Evolutionary conservation across 495 filamentous ascomycete genomes (phyloP), one percentile per base, ranked within the genome.

Genomic region (Aspergillus baeticus): DNA sequence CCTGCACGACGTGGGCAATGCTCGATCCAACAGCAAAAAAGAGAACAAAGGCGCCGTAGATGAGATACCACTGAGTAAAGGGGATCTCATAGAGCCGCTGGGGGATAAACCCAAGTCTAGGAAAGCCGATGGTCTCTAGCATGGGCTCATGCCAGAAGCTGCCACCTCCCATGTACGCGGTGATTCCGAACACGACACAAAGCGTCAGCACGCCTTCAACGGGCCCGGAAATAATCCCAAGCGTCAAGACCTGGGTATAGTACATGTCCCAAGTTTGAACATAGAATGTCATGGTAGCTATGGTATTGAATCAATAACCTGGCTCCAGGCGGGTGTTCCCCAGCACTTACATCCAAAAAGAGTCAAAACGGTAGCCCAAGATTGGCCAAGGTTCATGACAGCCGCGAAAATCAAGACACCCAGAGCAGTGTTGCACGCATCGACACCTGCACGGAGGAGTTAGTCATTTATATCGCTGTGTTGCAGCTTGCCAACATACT

Each of bases 201-300:
- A 98, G 77, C 38, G 89, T 91, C 39, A 98, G 76, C 54, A 98
- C 87, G 29, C 94, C 94, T 73, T 98, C 94, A 38, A 98, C 94
- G 6, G 94, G 94, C 1, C 94, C 94, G 59, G 92, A 97, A 55
- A 98, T 80, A 61, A 98, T 76, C 50, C 94, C 94, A 0, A 98
- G 82, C 13, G 90, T 96, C 21, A 98, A 83, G 10, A 93, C 92
- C 67, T 96, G 90, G 35, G 94, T 98, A 75, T 97, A 95, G 73
- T 96, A 98, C 74, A 97, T 94, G 61, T 98, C 94, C 94, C 94
- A 98, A 29, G 94, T 98, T 69, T 97, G 94, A 20, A 98, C 86
- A 69, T 98, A 98, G 73, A 98, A 98, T 14, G 92, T 96, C 64
- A 92, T 77, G 33, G 87, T 83, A 1, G 87, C 87, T 90, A 59